A percentile compares a stretch with the other conserved stretches of the same genome.
Evolutionary conservation across 768 basidiomycete genomes (phyloP).

Genomic region (Naganishia vaughanmartiniae): DNA sequence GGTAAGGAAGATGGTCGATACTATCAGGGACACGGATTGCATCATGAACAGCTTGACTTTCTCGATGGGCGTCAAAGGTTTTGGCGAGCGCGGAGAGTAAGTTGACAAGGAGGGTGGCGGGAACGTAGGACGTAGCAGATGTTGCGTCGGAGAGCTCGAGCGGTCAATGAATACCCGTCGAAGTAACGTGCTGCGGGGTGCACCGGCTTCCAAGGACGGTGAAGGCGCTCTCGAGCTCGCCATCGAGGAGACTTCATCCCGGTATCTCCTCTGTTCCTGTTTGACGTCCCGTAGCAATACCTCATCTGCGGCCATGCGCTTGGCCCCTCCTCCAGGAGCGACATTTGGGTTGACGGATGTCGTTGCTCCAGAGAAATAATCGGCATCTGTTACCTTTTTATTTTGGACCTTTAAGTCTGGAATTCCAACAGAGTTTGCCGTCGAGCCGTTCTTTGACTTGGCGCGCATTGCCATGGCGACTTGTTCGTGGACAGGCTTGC

Average conservation of each 20-base stretch:
- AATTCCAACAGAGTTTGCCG: slow-evolving; percentile 11
- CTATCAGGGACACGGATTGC: slow-evolving; percentile 52
- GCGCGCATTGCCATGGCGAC: not conserved
- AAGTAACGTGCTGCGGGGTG: slow-evolving; percentile 35
- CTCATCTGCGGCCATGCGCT: slow-evolving; percentile 1
- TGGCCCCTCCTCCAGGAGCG: not conserved
- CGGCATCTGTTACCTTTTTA: not conserved
- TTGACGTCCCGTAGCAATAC: slow-evolving; percentile 7
- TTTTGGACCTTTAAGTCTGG: slow-evolving; percentile 22
- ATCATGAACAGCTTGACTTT: slow-evolving; percentile 50
- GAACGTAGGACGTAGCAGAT: slow-evolving; percentile 49
- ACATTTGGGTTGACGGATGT: slow-evolving; percentile 1
- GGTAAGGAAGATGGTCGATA: slow-evolving; percentile 54
- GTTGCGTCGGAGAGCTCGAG: slow-evolving; percentile 46
- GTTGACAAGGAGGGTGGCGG: slow-evolving; percentile 50
- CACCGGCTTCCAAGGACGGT: slow-evolving; percentile 41
- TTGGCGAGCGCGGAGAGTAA: slow-evolving; percentile 46
- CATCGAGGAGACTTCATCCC: slow-evolving; percentile 33
- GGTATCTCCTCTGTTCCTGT: slow-evolving; percentile 1
- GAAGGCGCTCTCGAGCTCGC: slow-evolving; percentile 33
- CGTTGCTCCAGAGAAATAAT: slow-evolving; percentile 9
- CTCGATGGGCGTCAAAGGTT: slow-evolving; percentile 37
- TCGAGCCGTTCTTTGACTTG: not conserved
- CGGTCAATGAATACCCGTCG: slow-evolving; percentile 49
- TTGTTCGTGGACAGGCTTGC: not conserved